Evolutionary conservation across 257 asterid species (phyloP), one percentile per base, ranked within the genome.

Genomic region (Apocynum venetum): DNA sequence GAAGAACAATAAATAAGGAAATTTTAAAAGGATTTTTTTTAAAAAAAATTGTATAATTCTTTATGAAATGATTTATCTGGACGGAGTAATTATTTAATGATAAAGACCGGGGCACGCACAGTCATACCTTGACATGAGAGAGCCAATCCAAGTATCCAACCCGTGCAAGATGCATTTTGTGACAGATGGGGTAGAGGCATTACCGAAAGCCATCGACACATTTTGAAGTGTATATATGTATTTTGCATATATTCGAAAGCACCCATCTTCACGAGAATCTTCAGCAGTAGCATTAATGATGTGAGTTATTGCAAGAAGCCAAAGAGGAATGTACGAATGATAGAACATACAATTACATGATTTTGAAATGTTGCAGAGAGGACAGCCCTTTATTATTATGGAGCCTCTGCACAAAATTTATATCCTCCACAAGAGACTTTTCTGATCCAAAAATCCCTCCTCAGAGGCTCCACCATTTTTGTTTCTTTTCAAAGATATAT

Each of bases 211-310:
- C 2, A 1, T 63, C 1, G 69, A 2, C 49, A 13, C 4, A 0
- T 46, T 7, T 38, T 65, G n/a, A 53, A 53, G n/a, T 53, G 48
- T 8, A 17, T 43, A 40, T 44, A 17, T 67, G 14, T 51, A 12
- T 51, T 4, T 44, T 44, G 52, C 11, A 8, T 41, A 43, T 53
- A 68, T 68, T 68, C 11, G 12, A 69, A 19, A 70, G 76, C 61
- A 77, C 71, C 52, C 71, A 55, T 44, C 49, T 71, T 60, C 81
- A 78, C 77, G 57, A 64, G 85, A 55, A 74, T 78, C 80, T 74
- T 74, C 13, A 17, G 77, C 75, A 49, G 52, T 76, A 9, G 17
- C 64, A 67, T 70, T 60, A 71, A 80, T 70, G 63, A 76, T 76
- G 48, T 71, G 77, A 76, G 19, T 63, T 25, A 20, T 20, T 80